Conservation (phyloP, 2,329 filamentous ascomycete species). For the Fusarium irregulare region DNA sequence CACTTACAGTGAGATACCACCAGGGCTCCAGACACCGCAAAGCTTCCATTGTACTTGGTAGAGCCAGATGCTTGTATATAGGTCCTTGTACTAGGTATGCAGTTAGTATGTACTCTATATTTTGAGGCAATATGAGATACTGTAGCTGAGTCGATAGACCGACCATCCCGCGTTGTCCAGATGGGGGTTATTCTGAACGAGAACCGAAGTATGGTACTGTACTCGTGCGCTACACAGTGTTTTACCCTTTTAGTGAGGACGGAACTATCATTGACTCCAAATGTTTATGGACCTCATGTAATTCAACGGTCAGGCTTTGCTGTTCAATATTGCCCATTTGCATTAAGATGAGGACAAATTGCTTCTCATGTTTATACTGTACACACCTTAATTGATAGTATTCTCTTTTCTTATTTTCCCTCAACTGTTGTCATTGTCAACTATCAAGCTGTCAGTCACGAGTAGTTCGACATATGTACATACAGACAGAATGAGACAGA, state of each 20-base stretch:
- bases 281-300: slow-evolving; percentile 6
- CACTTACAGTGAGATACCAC: not conserved
- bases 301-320: not conserved
- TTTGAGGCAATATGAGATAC: slow-evolving; percentile 20
- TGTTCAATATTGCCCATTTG: slow-evolving; percentile 8
- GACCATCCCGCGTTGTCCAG: slow-evolving; percentile 18
- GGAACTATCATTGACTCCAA: not conserved
- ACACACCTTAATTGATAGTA: not conserved
- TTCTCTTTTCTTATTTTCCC: not conserved
- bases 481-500: not conserved
- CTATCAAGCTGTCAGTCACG: slow-evolving; percentile 39
- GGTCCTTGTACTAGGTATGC: not conserved
- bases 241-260: not conserved
- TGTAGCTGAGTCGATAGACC: slow-evolving; percentile 13
- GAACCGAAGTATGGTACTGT: too few relatives aligned
- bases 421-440: slow-evolving; percentile 11
- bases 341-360: slow-evolving; percentile 27
- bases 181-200: not conserved
- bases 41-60: slow-evolving; percentile 21
- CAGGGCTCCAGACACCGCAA: slow-evolving; percentile 28
- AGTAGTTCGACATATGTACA: slow-evolving; percentile 4
- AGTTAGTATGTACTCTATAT: slow-evolving; percentile 6
- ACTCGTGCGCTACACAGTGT: too few relatives aligned
- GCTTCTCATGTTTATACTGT: not conserved
- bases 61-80: slow-evolving; percentile 13